phyloP scores from a whole-genome alignment of 139 green algal genomes.

The Pycnococcus provasolii region DNA sequence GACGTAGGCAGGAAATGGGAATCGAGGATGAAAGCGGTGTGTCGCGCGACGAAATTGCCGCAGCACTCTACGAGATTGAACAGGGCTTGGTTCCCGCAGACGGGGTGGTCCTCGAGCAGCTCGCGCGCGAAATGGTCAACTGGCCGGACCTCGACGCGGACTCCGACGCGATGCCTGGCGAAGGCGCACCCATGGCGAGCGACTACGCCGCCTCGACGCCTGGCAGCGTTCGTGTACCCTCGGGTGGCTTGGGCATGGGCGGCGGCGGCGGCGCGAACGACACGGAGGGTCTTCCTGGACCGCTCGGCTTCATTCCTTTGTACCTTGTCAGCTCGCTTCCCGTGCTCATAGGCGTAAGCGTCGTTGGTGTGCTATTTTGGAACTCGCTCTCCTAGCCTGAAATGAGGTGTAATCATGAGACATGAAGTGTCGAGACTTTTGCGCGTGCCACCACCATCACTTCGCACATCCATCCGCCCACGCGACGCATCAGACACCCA shows the following conservation, averaged over 20 bases:
- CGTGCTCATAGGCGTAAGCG: conserved; percentile 13
- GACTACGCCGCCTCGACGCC: no score
- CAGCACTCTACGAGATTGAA: conserved; percentile 9
- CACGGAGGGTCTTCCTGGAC: neutral
- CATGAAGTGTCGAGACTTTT: no score
- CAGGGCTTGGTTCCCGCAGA: conserved; percentile 5
- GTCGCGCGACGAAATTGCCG: conserved; percentile 12
- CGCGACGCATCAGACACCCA: no score
- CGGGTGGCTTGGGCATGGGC: neutral
- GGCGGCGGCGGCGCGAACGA: conserved; percentile 2
- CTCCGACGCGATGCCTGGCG: neutral
- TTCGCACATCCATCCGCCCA: no score
- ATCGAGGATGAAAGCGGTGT: conserved; percentile 22
- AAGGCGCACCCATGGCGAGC: neutral
- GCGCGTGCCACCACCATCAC: no score
- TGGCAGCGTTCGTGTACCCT: no score
- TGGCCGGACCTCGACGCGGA: conserved; percentile 12
- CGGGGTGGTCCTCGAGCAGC: neutral
- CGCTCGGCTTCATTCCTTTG: conserved; percentile 12
- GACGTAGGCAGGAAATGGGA: conserved; percentile 2
- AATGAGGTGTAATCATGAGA: no score
- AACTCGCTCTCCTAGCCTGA: conserved; percentile 3
- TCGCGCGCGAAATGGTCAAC: conserved; percentile 10
- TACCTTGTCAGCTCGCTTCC: conserved; percentile 7
- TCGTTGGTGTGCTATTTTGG: conserved; percentile 14